Conservation (phyloP, 192 early-diverging fungal species). For the Pilobolus umbonatus region DNA sequence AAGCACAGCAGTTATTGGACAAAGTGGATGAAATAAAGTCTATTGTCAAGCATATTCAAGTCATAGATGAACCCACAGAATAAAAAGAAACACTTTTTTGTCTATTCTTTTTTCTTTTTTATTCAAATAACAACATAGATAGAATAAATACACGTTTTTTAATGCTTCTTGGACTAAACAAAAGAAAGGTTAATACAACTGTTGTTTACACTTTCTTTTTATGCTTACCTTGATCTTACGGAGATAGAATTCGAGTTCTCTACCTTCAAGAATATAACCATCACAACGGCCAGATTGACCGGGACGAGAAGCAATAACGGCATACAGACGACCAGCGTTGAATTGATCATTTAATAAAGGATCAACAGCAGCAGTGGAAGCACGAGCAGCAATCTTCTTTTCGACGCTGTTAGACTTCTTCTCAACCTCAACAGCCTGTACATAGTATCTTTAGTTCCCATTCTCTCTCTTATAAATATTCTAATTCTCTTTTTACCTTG, state of each 20-base stretch:
- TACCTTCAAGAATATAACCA: slow-evolving; percentile 98
- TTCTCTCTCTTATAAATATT: background rate
- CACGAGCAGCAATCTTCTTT: slow-evolving; percentile 83
- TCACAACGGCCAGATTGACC: slow-evolving; percentile 97
- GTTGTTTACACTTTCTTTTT: slow-evolving; percentile 25
- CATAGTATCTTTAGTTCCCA: slow-evolving; percentile 8
- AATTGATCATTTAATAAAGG: slow-evolving; percentile 91
- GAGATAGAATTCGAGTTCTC: slow-evolving; percentile 99
- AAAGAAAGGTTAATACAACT: background rate
- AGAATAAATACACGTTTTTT: too few species aligned
- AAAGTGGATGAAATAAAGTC: slow-evolving; percentile 14
- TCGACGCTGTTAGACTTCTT: slow-evolving; percentile 87
- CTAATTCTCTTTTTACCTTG: too few species aligned
- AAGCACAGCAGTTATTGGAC: slow-evolving; percentile 3
- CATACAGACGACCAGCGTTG: slow-evolving; percentile 88
- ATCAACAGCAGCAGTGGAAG: slow-evolving; percentile 82
- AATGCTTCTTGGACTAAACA: slow-evolving; percentile 30
- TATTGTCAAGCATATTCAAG: background rate
- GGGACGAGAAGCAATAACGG: slow-evolving; percentile 91
- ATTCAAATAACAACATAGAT: too few species aligned
- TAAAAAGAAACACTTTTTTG: background rate
- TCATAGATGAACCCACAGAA: background rate
- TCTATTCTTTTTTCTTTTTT: too few species aligned
- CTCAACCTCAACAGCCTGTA: slow-evolving; percentile 63
- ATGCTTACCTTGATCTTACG: slow-evolving; percentile 69